Evolutionary conservation across 2,329 filamentous ascomycete species (phyloP).

Genomic region (Alternaria novae-zelandiae): DNA sequence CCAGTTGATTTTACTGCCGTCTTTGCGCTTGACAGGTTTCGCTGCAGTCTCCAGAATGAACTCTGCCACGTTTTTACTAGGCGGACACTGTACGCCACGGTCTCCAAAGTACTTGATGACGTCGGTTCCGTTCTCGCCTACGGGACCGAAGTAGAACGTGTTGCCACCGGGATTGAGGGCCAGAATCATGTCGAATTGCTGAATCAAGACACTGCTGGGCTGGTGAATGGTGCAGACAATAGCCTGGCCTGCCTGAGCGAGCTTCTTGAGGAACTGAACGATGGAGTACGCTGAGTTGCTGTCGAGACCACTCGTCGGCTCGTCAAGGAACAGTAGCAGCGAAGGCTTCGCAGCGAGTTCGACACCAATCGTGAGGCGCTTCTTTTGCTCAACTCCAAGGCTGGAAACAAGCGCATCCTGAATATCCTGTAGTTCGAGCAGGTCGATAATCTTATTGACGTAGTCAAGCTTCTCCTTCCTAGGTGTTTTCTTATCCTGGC

Average conservation of each 20-base stretch:
- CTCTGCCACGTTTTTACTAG: conserved; percentile 69
- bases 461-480: conserved; percentile 69
- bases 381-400: conserved; percentile 72
- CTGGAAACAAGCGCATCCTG: conserved; percentile 71
- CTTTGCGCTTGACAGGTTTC: conserved; percentile 59
- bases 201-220: conserved; percentile 70
- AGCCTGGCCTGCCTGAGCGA: conserved; percentile 70
- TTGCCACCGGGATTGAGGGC: conserved; percentile 72
- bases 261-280: conserved; percentile 71
- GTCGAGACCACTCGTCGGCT: conserved; percentile 74
- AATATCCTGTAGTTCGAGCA: conserved; percentile 69
- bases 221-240: conserved; percentile 79
- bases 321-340: conserved; percentile 73
- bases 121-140: conserved; percentile 69
- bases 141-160: conserved; percentile 75
- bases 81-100: conserved; percentile 70
- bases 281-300: conserved; percentile 73
- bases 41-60: conserved; percentile 71
- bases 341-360: conserved; percentile 68
- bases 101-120: conserved; percentile 73
- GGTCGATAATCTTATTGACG: conserved; percentile 69
- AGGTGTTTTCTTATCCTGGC: conserved; percentile 63
- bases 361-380: conserved; percentile 75
- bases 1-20: conserved; percentile 70
- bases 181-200: conserved; percentile 77